Base-by-base conservation (phyloP, 345 rosid genomes). In the Trapa incisa region DNA sequence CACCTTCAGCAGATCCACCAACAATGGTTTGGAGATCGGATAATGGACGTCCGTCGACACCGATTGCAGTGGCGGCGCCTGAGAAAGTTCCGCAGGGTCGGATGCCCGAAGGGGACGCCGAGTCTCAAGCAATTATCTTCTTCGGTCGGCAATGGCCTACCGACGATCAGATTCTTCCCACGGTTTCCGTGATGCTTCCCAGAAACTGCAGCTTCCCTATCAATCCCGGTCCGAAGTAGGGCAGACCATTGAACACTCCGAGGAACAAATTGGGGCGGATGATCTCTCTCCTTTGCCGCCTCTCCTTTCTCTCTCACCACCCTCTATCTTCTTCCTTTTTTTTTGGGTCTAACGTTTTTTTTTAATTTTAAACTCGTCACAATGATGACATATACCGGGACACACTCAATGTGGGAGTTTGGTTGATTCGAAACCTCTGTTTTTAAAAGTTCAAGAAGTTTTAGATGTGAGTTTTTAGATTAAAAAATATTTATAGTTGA, bases 191-290 rank as follows among this genome's bases (percentile, higher is more conserved):
- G 63, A 58, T 29, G 63, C 63, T 58, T 57, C 62, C 29, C 6
- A 32, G 9, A 6, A 32, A 22, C 62, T 32, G 36, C 62, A 1
- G 60, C 37, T 58, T 33, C 15, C 63, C 38, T 29, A 4, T 58
- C 38, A 29, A 58, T 22, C 38, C 63, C 32, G 9, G 37, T 58
- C 38, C 63, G 37, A 11, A 58, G 9, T 58, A 58, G 37, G 63
- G 63, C 63, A 35, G 63, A 58, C 2, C 15, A 58, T 52, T 58
- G 63, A 22, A 33, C 38, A 58, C 37, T 58, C 38, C 36, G 63
- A 58, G 16, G 63, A 58, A 58, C 63, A 58, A 58, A 58, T 58
- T 58, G 9, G 16, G 63, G 63, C 63, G 12, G 63, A 58, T 58
- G 63, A 58, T 15, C 14, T 58, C 63, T 54, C 60, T 54, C 60